Conservation (phyloP, 192 early-diverging fungal genomes). For the Umbelopsis sp. region DNA sequence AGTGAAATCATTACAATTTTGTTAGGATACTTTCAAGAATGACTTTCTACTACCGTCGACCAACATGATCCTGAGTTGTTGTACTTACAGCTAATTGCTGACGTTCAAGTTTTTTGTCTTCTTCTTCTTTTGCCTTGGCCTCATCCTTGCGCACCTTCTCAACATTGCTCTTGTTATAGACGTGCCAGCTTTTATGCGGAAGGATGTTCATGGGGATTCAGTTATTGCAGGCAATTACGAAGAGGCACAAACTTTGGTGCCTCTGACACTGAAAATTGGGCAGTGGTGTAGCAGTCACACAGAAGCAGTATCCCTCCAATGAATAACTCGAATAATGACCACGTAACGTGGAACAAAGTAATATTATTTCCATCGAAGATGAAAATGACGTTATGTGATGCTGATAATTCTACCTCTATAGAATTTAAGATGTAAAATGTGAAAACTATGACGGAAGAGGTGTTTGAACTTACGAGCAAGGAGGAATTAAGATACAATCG, state of each 20-base stretch:
- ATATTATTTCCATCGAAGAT: too few species aligned
- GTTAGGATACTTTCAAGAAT: not conserved
- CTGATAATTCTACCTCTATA: too few species aligned
- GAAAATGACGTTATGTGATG: too few species aligned
- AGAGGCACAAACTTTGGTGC: not conserved
- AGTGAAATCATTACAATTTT: not conserved
- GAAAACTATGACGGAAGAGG: too few species aligned
- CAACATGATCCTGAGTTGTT: not conserved
- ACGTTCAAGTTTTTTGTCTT: constrained; percentile 51
- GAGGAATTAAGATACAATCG: too few species aligned
- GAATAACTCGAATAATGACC: too few species aligned
- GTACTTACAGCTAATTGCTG: constrained; percentile 54
- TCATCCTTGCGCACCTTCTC: constrained; percentile 71
- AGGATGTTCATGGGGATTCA: constrained; percentile 56
- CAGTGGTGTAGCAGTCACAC: not conserved
- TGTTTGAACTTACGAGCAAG: too few species aligned
- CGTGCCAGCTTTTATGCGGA: constrained; percentile 78
- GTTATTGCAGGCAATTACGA: not conserved
- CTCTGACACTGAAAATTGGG: not conserved
- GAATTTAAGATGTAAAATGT: too few species aligned
- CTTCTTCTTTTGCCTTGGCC: constrained; percentile 61
- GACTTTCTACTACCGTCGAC: not conserved
- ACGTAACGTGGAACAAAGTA: too few species aligned
- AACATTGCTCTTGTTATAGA: constrained; percentile 71
- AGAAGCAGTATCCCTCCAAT: too few species aligned